Evolutionary conservation across 108 stramenopile genomes (phyloP), one percentile per base, ranked within the genome.

Genomic region (Poteriospumella lacustris): DNA sequence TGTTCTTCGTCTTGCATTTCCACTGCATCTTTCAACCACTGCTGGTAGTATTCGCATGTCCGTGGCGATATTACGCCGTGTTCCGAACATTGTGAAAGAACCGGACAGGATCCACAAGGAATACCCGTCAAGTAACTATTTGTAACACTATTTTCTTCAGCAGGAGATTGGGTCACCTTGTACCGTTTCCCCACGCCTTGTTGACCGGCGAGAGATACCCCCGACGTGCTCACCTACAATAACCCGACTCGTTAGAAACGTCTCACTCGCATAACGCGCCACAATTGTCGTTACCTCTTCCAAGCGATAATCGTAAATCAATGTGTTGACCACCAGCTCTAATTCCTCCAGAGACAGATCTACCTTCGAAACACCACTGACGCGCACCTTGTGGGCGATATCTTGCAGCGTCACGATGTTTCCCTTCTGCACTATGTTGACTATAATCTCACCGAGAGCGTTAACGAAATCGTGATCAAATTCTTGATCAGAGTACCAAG

Each of bases 401-500:
- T 86, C 86, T 39, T 79, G 43, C 26, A 95, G 39, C 0, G 88
- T 89, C 9, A 89, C 88, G n/a, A 28, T 75, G 31, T 42, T 79
- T 81, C 73, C 41, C 41, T 83, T 79, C 44, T 83, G 76, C 36
- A 83, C 76, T 69, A 43, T 76, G 33, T 29, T 68, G 75, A 92
- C 81, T 47, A 94, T 83, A 75, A 93, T 93, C 36, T 86, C 86
- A 0, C 92, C 82, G n/a, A 98, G 79, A 39, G 94, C 92, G 3
- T 90, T 82, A 64, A 98, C 94, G 76, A 98, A 98, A 67, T 95
- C 96, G 76, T 95, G 93, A 85, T 98, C 96, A 81, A 97, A 98
- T 78, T 98, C 95, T 39, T 91, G 90, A 19, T 87, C 85, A 68
- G 83, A 79, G 82, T 94, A 94, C 97, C 97, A 98, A 3, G 95